Evolutionary conservation across 2,329 filamentous ascomycete genomes (phyloP).

Genomic region (Gremmenia infestans): DNA sequence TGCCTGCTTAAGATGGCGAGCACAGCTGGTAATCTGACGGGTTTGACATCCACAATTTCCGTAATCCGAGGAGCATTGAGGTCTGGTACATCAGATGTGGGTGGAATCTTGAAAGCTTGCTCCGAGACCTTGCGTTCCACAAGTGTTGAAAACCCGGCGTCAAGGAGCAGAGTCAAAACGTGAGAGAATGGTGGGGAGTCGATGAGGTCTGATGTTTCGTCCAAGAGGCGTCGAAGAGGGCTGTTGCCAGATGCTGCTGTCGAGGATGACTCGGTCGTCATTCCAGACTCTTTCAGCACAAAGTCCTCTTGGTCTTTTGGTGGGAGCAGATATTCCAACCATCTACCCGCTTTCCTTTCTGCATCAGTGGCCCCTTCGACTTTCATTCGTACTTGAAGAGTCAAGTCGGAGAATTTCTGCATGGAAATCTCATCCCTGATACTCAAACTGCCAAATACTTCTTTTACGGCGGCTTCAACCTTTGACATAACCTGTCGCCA

Average conservation of each 20-base stretch:
- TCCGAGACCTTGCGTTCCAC: slow-evolving; percentile 76
- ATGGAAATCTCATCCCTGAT: slow-evolving; percentile 84
- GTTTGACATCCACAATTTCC: slow-evolving; percentile 47
- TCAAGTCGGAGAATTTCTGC: slow-evolving; percentile 72
- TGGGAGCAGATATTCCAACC: slow-evolving; percentile 82
- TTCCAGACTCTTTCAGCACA: slow-evolving; percentile 81
- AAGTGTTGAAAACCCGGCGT: slow-evolving; percentile 79
- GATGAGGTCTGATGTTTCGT: slow-evolving; percentile 93
- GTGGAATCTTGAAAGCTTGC: slow-evolving; percentile 67
- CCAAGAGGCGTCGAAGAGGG: slow-evolving; percentile 76
- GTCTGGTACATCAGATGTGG: slow-evolving; percentile 26
- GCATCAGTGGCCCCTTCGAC: slow-evolving; percentile 71
- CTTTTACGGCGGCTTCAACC: slow-evolving; percentile 79
- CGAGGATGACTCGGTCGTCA: slow-evolving; percentile 48
- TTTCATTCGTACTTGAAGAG: slow-evolving; percentile 75
- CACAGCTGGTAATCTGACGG: slow-evolving; percentile 77
- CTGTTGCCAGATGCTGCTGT: slow-evolving; percentile 36
- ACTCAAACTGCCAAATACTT: slow-evolving; percentile 84
- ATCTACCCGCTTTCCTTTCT: slow-evolving; percentile 53
- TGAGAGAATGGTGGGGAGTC: slow-evolving; percentile 89
- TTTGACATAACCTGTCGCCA: slow-evolving; percentile 78
- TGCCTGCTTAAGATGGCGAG: slow-evolving; percentile 87
- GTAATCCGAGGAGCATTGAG: slow-evolving; percentile 35
- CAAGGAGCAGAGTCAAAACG: slow-evolving; percentile 80
- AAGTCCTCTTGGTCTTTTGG: slow-evolving; percentile 72